Conservation (phyloP, 768 basidiomycete species). For the Cystobasidium ongulense region DNA sequence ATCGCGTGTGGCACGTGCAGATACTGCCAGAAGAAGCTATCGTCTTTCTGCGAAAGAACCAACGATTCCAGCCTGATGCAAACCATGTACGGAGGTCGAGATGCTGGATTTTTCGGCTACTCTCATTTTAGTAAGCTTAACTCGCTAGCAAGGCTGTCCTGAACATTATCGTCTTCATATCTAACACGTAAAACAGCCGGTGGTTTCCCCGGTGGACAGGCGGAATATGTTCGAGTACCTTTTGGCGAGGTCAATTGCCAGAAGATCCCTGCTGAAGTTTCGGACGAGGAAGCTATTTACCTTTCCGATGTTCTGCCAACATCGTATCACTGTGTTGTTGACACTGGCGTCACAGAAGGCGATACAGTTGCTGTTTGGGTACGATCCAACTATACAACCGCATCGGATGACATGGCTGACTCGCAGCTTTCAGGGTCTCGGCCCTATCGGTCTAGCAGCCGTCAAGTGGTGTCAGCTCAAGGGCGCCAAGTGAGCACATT, state of each 20-base stretch:
- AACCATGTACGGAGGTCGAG: conserved; percentile 60
- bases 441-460: conserved; percentile 58
- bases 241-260: conserved; percentile 65
- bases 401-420: not conserved
- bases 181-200: conserved; percentile 46
- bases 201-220: conserved; percentile 67
- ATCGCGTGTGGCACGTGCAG: conserved; percentile 42
- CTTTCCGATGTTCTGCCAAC: conserved; percentile 50
- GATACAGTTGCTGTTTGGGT: conserved; percentile 49
- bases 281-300: conserved; percentile 54
- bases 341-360: conserved; percentile 64
- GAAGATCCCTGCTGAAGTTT: conserved; percentile 58
- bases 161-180: not conserved
- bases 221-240: conserved; percentile 66
- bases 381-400: conserved; percentile 31
- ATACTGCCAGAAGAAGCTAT: conserved; percentile 65
- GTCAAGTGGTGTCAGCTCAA: conserved; percentile 59
- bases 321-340: conserved; percentile 64
- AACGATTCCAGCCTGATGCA: conserved; percentile 56
- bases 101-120: conserved; percentile 56
- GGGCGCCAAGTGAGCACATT: conserved; percentile 46
- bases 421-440: conserved; percentile 51
- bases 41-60: conserved; percentile 65
- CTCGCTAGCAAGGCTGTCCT: not conserved
- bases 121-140: conserved; percentile 38